These are phyloP conservation scores for Calocybe gangraenosa DNA, from an alignment of 768 basidiomycete genomes.

Conservation along the genomic window DNA sequence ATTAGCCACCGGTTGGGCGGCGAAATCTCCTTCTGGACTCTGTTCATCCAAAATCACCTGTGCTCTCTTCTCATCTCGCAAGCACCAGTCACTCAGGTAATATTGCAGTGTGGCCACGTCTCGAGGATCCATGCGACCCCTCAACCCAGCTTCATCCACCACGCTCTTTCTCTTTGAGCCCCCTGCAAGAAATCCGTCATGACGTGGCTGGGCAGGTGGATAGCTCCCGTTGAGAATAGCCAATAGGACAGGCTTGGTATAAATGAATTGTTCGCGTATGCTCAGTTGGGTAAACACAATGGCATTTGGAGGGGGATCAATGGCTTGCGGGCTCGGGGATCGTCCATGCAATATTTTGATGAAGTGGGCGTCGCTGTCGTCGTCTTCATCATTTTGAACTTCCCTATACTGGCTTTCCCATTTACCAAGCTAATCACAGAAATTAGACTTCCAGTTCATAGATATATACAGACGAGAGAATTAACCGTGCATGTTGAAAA, in stretches of 20 bases:
- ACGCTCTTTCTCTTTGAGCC: conserved; percentile 42
- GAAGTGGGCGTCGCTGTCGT: conserved; percentile 14
- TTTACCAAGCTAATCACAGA: conserved; percentile 44
- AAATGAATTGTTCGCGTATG: conserved; percentile 58
- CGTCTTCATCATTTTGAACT: conserved; percentile 34
- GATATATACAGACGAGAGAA: background rate
- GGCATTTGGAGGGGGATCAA: conserved; percentile 36
- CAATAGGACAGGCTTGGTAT: conserved; percentile 57
- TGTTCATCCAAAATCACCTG: no score
- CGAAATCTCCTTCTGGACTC: no score
- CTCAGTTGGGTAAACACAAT: conserved; percentile 43
- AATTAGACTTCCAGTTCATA: background rate
- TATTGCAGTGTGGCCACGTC: conserved; percentile 32
- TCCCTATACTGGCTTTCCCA: conserved; percentile 46
- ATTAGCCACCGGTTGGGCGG: no score
- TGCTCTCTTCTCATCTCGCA: conserved; percentile 25
- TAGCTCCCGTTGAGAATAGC: conserved; percentile 58
- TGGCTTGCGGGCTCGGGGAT: conserved; percentile 36
- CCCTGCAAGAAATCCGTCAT: conserved; percentile 56
- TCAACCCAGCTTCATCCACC: conserved; percentile 26
- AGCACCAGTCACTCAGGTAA: conserved; percentile 39
- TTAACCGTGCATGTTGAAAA: conserved; percentile 60
- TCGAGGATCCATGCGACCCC: conserved; percentile 39
- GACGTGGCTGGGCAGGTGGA: conserved; percentile 43
- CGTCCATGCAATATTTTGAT: conserved; percentile 17